Percentiles rank a stretch among this genome's conserved stretches.
Evolutionary conservation across 148 eudicot genomes (phyloP).

Genomic region (Amaranthus hypochondriacus): DNA sequence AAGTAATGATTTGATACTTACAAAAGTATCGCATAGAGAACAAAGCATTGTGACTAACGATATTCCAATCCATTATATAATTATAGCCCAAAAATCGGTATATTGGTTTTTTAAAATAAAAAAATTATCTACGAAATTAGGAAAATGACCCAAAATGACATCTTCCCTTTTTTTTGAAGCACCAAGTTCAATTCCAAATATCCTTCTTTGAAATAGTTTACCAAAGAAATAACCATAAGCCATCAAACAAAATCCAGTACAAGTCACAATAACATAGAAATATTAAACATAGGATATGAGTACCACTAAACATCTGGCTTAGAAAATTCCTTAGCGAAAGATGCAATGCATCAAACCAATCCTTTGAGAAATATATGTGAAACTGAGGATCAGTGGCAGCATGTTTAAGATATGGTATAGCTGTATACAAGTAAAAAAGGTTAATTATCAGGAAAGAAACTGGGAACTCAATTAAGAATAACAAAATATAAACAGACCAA

Average conservation of each 20-base stretch:
- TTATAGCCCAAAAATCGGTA: too few relatives aligned
- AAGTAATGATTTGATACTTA: not conserved
- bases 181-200: too few relatives aligned
- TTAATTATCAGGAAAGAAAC: slow-evolving; percentile 13
- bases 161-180: too few relatives aligned
- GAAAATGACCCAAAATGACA: too few relatives aligned
- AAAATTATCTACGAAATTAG: too few relatives aligned
- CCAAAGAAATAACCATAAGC: not conserved
- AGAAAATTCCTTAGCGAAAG: slow-evolving; percentile 78
- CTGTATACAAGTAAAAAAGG: slow-evolving; percentile 40
- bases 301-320: slow-evolving; percentile 66
- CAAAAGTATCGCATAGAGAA: not conserved
- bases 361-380: slow-evolving; percentile 77
- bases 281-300: slow-evolving; percentile 72
- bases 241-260: not conserved
- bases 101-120: too few relatives aligned
- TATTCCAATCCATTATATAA: not conserved
- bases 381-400: slow-evolving; percentile 73
- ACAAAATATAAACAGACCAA: slow-evolving; percentile 47
- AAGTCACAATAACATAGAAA: slow-evolving; percentile 2
- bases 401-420: slow-evolving; percentile 64
- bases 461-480: not conserved
- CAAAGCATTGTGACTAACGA: not conserved
- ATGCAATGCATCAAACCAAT: slow-evolving; percentile 77
- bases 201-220: too few relatives aligned